A percentile compares a stretch with the other conserved stretches of the same genome.
phyloP scores from a whole-genome alignment of 441 rosid species.

The California macrophylla region DNA sequence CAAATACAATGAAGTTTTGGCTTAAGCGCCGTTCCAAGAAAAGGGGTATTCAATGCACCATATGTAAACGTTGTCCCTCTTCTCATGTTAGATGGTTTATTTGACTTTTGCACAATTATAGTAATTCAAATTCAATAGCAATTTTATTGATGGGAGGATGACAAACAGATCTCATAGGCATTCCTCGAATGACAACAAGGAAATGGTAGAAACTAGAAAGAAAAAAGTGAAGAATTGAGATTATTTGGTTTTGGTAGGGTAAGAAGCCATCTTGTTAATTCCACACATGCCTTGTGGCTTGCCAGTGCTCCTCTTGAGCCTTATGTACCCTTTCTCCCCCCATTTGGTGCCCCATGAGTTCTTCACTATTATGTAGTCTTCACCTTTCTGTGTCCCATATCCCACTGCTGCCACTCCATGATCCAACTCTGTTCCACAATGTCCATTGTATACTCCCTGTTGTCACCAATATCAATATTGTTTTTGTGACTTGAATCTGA shows the following conservation, averaged over 20 bases:
- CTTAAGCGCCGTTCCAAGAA: too few relatives aligned
- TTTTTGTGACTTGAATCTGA: too few relatives aligned
- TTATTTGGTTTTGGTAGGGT: neutral
- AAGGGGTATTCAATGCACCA: too few relatives aligned
- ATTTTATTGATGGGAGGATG: too few relatives aligned
- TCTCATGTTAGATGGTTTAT: too few relatives aligned
- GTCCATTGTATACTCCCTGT: conserved; percentile 82
- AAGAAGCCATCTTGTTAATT: conserved; percentile 66
- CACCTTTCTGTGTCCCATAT: conserved; percentile 62
- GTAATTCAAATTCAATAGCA: too few relatives aligned
- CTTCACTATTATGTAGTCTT: conserved; percentile 66
- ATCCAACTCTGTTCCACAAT: conserved; percentile 65
- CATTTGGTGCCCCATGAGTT: conserved; percentile 47
- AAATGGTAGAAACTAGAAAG: neutral
- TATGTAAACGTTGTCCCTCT: too few relatives aligned
- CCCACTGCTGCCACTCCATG: conserved; percentile 93
- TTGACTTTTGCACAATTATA: too few relatives aligned
- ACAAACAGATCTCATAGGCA: too few relatives aligned
- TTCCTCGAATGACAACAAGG: too few relatives aligned
- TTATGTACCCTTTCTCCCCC: conserved; percentile 84
- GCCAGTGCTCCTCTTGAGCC: conserved; percentile 80
- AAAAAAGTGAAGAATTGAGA: neutral
- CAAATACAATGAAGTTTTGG: conserved; percentile 62
- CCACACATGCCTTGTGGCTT: conserved; percentile 76
- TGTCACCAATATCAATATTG: too few relatives aligned